Base-by-base conservation (phyloP, 495 filamentous ascomycete species). In the Penicillium coprophilum region DNA sequence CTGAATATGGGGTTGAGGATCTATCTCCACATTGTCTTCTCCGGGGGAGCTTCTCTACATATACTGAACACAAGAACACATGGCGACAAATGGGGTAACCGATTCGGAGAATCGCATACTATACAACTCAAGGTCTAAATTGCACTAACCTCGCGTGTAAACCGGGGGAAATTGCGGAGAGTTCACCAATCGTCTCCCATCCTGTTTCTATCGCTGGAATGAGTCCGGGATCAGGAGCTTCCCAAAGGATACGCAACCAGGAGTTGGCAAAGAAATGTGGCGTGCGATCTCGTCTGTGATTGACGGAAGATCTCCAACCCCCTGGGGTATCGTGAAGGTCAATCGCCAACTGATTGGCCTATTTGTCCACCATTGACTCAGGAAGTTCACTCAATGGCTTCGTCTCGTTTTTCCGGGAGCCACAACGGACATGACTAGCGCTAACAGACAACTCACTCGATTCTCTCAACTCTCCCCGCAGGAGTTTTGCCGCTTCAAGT, bases 281-380 rank as follows among this genome's bases (percentile, higher is more conserved):
- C 27, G 50, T 38, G 13, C 9, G 9, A 27, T 13, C 28, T 43
- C 28, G 23, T 11, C 46, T 51, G 46, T 72, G 70, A 74, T 74
- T 74, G 71, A 72, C 51, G 71, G 71, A 70, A 72, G 34, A 70
- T 65, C 55, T 62, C 34, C 32, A 17, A 24, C 31, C 10, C 1
- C 13, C 21, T 19, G 43, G 20, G 43, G 28, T 4, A 27, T 49
- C 19, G 27, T 24, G n/a, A 53, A 31, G 19, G 54, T 32, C 19
- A n/a, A n/a, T 13, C 21, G 6, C 6, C 51, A 24, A 31, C 11
- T 53, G 21, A 53, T 56, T 52, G 50, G 56, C 12, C 21, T 21
- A 11, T 32, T 32, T 15, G 19, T n/a, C 32, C 13, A 5, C 9
- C 30, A 9, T 3, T 3, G 6, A 20, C 23, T 13, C 13, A 15